These are phyloP conservation scores for Cicer cuneatum DNA, from an alignment of 306 rosid genomes.

Conservation along the genomic window DNA sequence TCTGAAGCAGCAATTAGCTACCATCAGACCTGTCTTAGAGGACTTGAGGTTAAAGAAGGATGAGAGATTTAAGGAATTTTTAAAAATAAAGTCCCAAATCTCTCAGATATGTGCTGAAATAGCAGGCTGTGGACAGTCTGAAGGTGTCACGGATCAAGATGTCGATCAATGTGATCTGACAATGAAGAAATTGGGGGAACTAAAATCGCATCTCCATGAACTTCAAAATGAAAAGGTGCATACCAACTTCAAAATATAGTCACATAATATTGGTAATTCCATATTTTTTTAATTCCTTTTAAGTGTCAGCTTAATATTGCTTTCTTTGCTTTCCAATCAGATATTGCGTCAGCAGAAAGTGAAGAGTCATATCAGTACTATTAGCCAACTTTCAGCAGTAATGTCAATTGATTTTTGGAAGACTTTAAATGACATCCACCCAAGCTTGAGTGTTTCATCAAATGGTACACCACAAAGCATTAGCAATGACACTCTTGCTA, in stretches of 20 bases:
- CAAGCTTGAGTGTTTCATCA: constrained; percentile 68
- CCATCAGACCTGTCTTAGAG: constrained; percentile 66
- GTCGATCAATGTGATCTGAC: constrained; percentile 60
- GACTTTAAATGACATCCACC: constrained; percentile 69
- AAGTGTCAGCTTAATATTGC: constrained; percentile 21
- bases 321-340: constrained; percentile 50
- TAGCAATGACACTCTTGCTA: constrained; percentile 85
- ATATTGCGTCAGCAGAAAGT: constrained; percentile 76
- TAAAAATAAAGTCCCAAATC: constrained; percentile 67
- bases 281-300: background rate
- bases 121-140: constrained; percentile 59
- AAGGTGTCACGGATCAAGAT: constrained; percentile 49
- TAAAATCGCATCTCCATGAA: constrained; percentile 74
- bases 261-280: constrained; percentile 12
- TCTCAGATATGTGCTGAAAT: constrained; percentile 69
- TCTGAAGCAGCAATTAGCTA: constrained; percentile 70
- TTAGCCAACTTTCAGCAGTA: constrained; percentile 68
- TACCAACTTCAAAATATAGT: constrained; percentile 29
- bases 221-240: constrained; percentile 83
- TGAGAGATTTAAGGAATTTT: constrained; percentile 65
- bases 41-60: constrained; percentile 76
- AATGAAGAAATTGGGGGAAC: constrained; percentile 70
- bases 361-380: constrained; percentile 55
- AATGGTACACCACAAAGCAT: constrained; percentile 60
- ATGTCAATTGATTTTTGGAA: constrained; percentile 72